Percentiles rank a stretch among this genome's conserved stretches.
Evolutionary conservation across 352 stramenopile genomes (phyloP).

Genomic region (Phytophthora sp.): DNA sequence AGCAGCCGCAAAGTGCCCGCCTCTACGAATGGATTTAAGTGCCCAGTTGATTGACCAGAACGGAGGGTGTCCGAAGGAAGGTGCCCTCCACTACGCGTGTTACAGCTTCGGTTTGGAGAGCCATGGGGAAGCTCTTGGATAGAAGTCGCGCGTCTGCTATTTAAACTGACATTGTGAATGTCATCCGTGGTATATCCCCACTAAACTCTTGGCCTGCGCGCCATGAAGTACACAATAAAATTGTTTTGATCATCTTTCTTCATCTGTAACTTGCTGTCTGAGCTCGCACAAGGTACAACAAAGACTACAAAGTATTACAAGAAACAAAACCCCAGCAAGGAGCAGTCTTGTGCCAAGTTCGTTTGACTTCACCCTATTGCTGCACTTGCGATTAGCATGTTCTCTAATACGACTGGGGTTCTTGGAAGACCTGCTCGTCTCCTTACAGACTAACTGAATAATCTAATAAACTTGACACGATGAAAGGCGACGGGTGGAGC

Average conservation of each 20-base stretch:
- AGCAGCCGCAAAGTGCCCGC: constrained; percentile 28
- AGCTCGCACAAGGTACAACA: too few species aligned
- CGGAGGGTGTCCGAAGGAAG: constrained; percentile 32
- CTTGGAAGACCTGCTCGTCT: constrained; percentile 12
- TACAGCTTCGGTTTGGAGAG: constrained; percentile 1
- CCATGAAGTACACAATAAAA: constrained; percentile 21
- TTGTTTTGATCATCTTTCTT: constrained; percentile 20
- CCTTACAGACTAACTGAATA: constrained; percentile 20
- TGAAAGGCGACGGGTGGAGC: constrained; percentile 5
- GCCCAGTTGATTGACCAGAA: constrained; percentile 31
- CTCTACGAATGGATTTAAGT: constrained; percentile 41
- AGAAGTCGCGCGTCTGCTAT: constrained; percentile 35
- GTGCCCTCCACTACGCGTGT: constrained; percentile 16
- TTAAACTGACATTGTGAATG: constrained; percentile 36
- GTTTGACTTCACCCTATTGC: not conserved
- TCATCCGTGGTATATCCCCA: constrained; percentile 27
- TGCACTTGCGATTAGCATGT: constrained; percentile 1
- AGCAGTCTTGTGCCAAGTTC: too few species aligned
- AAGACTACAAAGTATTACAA: too few species aligned
- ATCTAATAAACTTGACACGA: constrained; percentile 30
- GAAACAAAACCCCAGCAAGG: too few species aligned
- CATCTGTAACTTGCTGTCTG: too few species aligned
- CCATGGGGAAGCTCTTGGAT: constrained; percentile 19
- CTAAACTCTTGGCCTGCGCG: constrained; percentile 8
- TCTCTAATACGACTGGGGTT: constrained; percentile 8